Conservation (phyloP, 1,284 basidiomycete species). For the Cryptococcus sp. region DNA sequence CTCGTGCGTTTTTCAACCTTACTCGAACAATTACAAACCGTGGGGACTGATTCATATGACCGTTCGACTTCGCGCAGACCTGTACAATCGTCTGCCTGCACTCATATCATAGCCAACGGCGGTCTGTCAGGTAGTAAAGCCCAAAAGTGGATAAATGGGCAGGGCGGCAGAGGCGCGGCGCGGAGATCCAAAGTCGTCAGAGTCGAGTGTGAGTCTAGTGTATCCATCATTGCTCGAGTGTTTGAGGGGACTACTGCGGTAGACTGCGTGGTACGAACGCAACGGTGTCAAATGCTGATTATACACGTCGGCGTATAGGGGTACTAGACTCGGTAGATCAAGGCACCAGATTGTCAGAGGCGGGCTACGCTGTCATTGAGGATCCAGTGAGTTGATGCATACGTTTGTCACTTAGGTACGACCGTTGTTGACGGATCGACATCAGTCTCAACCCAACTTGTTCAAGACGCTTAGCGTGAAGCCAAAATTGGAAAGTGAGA, state of each 20-base stretch:
- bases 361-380: conserved; percentile 46
- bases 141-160: conserved; percentile 51
- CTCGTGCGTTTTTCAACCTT: conserved; percentile 25
- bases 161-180: conserved; percentile 36
- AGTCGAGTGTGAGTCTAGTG: conserved; percentile 45
- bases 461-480: conserved; percentile 38
- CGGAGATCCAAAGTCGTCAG: conserved; percentile 44
- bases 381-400: conserved; percentile 40
- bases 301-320: conserved; percentile 28
- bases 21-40: not conserved
- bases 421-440: not conserved
- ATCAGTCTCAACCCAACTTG: conserved; percentile 40
- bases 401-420: not conserved
- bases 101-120: conserved; percentile 50
- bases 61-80: conserved; percentile 22
- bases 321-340: conserved; percentile 46
- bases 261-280: no score
- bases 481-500: conserved; percentile 26
- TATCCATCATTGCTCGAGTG: not conserved
- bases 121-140: conserved; percentile 48
- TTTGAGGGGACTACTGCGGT: not conserved
- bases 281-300: not conserved
- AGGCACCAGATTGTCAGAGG: conserved; percentile 42
- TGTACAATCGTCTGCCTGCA: conserved; percentile 40
- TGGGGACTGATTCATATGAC: not conserved